Percentiles rank a stretch among this genome's conserved stretches.
These are phyloP conservation scores for Diplodia seriata DNA, from an alignment of 2,329 filamentous ascomycete genomes.

Conservation along the genomic window DNA sequence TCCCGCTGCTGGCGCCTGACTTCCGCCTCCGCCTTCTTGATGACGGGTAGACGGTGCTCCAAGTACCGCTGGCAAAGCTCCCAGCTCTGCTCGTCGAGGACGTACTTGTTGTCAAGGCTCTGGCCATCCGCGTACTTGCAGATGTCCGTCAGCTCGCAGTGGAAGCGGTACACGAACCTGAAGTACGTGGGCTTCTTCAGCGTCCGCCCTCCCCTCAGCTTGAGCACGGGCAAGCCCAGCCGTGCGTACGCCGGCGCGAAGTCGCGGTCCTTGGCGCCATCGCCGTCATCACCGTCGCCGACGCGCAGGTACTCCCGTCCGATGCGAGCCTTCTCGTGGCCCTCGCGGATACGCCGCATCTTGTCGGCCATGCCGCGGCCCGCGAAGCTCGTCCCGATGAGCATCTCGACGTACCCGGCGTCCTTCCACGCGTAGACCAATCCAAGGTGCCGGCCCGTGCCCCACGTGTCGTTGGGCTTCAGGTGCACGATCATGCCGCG, in stretches of 20 bases:
- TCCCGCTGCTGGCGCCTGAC: background rate
- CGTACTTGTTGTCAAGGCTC: background rate
- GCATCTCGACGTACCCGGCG: background rate
- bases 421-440: background rate
- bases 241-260: background rate
- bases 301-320: background rate
- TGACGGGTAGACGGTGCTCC: background rate
- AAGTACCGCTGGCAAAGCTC: background rate
- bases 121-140: background rate
- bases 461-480: background rate
- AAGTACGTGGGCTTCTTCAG: background rate
- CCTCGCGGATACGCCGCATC: background rate
- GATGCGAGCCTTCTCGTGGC: background rate
- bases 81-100: background rate
- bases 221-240: background rate
- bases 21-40: background rate
- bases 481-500: background rate
- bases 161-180: background rate
- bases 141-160: background rate
- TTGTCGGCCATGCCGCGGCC: background rate
- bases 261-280: background rate
- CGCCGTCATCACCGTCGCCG: no score
- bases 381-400: background rate
- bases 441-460: background rate
- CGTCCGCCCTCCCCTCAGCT: background rate